Evolutionary conservation across 192 early-diverging fungal species (phyloP).

Genomic region (Geosiphon pyriformis): DNA sequence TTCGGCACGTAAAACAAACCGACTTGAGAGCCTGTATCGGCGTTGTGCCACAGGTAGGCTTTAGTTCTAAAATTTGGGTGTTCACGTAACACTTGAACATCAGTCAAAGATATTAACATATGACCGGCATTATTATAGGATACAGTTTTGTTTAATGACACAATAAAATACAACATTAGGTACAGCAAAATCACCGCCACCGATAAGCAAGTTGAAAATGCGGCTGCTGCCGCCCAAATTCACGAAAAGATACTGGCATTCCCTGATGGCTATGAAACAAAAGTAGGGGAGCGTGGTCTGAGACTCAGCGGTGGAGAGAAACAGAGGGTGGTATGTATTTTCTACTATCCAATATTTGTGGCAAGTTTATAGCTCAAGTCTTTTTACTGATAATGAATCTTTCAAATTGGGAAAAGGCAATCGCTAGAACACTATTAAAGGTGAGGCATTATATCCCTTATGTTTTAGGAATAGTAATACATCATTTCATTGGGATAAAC

Average conservation of each 20-base stretch:
- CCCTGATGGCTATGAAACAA: slow-evolving; percentile 58
- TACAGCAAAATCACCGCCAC: slow-evolving; percentile 53
- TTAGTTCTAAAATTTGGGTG: neutral
- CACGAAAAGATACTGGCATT: slow-evolving; percentile 53
- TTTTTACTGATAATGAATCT: too few species aligned
- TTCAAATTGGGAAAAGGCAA: too few species aligned
- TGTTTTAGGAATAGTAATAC: too few species aligned
- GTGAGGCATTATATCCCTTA: too few species aligned
- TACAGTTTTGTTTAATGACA: slow-evolving; percentile 67
- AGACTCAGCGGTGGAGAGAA: slow-evolving; percentile 71
- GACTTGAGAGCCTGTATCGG: slow-evolving; percentile 76
- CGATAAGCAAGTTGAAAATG: slow-evolving; percentile 46
- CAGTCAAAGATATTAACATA: neutral
- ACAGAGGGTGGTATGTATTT: slow-evolving; percentile 46
- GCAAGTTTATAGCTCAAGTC: too few species aligned
- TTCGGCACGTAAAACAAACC: slow-evolving; percentile 67
- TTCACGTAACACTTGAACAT: neutral
- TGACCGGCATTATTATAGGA: slow-evolving; percentile 37
- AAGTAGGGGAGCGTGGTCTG: slow-evolving; percentile 65
- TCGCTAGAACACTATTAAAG: slow-evolving; percentile 91
- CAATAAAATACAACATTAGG: slow-evolving; percentile 59
- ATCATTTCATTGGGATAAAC: too few species aligned
- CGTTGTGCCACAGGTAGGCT: slow-evolving; percentile 73
- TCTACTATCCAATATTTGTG: too few species aligned
- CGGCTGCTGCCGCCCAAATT: slow-evolving; percentile 55